Evolutionary conservation across 164 flowering plant genomes (phyloP), one percentile per base, ranked within the genome.

Genomic region (Vitis rupestris): DNA sequence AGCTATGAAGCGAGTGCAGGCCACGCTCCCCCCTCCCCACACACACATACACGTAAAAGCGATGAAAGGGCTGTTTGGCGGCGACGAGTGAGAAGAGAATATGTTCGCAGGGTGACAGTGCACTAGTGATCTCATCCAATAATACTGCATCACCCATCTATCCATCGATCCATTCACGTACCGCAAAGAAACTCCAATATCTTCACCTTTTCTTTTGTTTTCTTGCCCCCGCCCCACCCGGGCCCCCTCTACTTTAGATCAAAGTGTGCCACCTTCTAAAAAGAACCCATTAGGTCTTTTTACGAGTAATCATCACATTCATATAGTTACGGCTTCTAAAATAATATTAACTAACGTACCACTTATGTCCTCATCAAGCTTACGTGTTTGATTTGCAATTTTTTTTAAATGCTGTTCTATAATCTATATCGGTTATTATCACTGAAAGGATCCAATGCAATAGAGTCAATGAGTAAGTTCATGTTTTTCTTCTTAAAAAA

Each of bases 1-100:
- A 37, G 8, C 27, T 1, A 64, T 52, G 57, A 27, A 51, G 76
- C 76, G 76, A 68, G 72, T 74, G 52, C 16, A 55, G 19, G 59
- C 0, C 76, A 69, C 69, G 76, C 72, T 65, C 50, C 49, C 71
- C 7, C 6, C 4, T 3, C 27, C 27, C 2, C 27, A 1, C 27
- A 23, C 27, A 23, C 0, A 37, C 44, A 37, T 2, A 6, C 7
- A 37, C 4, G 44, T 37, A 37, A 37, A 37, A 37, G 7, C 44
- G 4, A 3, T 0, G 44, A 37, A 37, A 37, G 44, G 12, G 62
- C 51, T 44, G 49, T 19, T 59, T 64, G 69, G 79, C 71, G 69
- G 72, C 72, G 50, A 63, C 17, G 15, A 48, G 27, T 48, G 8
- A 64, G 58, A 51, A 30, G 31, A 44, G 62, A 65, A 65, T 55